These are phyloP conservation scores for Boechera retrofracta DNA, from an alignment of 345 rosid species.

Conservation along the genomic window DNA sequence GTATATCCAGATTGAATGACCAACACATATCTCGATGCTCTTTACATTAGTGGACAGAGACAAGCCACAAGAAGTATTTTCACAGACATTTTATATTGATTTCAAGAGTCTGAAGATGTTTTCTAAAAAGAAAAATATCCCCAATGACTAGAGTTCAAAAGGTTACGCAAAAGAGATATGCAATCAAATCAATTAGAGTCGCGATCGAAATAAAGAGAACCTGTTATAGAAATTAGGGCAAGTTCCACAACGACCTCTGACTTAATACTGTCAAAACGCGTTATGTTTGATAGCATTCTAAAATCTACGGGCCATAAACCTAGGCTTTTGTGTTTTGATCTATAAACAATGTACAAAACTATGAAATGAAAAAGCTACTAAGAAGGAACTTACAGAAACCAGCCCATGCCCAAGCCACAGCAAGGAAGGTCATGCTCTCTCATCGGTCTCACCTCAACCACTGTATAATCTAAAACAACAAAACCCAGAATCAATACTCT, in stretches of 20 bases:
- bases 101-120: neutral
- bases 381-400: constrained; percentile 74
- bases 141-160: neutral
- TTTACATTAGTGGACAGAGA: neutral
- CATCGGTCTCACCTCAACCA: constrained; percentile 57
- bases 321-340: neutral
- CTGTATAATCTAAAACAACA: constrained; percentile 58
- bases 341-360: neutral
- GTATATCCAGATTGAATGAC: neutral
- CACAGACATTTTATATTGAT: neutral
- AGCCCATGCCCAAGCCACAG: constrained; percentile 89
- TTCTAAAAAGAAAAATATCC: neutral
- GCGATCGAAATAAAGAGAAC: neutral
- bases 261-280: neutral
- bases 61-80: neutral
- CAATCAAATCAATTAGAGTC: neutral
- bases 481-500: constrained; percentile 18
- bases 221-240: neutral
- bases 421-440: constrained; percentile 67
- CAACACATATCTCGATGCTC: neutral
- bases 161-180: neutral
- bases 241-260: neutral
- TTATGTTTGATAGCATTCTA: neutral
- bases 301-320: neutral
- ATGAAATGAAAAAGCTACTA: neutral